These are phyloP conservation scores for Pichia sp. DNA, from an alignment of 1,139 yeast species.

Conservation along the genomic window DNA sequence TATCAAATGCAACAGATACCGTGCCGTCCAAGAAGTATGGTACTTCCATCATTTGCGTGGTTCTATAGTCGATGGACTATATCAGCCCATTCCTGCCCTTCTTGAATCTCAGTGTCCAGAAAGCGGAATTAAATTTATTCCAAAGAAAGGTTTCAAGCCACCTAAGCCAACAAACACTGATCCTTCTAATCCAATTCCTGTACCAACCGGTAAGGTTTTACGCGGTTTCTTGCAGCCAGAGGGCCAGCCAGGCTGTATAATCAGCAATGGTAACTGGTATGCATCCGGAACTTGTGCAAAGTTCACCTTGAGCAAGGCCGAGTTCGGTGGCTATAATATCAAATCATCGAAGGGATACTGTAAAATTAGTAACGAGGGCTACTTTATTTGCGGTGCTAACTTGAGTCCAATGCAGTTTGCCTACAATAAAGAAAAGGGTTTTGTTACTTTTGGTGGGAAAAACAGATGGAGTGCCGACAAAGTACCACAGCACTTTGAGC, in stretches of 20 bases:
- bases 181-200: constrained; percentile 27
- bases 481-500: constrained; percentile 48
- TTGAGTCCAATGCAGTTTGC: constrained; percentile 49
- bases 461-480: constrained; percentile 59
- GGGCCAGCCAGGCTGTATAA: constrained; percentile 69
- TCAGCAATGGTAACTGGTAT: constrained; percentile 83
- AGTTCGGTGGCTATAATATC: constrained; percentile 69
- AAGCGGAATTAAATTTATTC: constrained; percentile 67
- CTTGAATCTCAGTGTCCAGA: constrained; percentile 60
- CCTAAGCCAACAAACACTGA: constrained; percentile 38
- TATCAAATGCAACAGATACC: constrained; percentile 64
- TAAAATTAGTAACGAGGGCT: constrained; percentile 43
- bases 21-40: constrained; percentile 84
- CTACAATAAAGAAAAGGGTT: constrained; percentile 43
- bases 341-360: constrained; percentile 72
- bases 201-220: constrained; percentile 28
- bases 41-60: constrained; percentile 81
- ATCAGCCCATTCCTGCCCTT: constrained; percentile 61
- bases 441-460: constrained; percentile 61
- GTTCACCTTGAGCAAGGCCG: constrained; percentile 50
- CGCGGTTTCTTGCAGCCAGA: constrained; percentile 50
- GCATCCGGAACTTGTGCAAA: constrained; percentile 83
- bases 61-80: constrained; percentile 62
- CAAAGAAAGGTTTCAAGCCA: constrained; percentile 53
- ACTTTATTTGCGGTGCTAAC: constrained; percentile 36